These are phyloP conservation scores for Trichoderma sp. DNA, from an alignment of 2,329 filamentous ascomycete genomes.

Conservation along the genomic window DNA sequence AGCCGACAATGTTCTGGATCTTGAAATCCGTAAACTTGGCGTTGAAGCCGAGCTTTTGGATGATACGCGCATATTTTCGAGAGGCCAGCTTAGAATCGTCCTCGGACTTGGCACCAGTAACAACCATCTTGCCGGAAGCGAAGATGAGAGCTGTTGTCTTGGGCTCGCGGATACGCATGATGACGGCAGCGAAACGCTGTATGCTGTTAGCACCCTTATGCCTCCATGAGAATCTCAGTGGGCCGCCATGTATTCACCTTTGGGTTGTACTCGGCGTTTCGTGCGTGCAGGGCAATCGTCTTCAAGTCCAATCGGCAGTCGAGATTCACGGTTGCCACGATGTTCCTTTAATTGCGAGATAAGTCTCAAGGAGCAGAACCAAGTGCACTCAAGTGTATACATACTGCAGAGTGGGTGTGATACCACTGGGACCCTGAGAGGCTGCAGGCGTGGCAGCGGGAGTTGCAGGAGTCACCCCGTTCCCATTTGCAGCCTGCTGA, in stretches of 20 bases:
- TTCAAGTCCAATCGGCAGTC: slow-evolving; percentile 97
- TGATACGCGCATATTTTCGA: slow-evolving; percentile 97
- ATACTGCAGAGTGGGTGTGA: slow-evolving; percentile 95
- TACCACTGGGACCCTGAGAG: slow-evolving; percentile 77
- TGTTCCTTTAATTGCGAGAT: slow-evolving; percentile 72
- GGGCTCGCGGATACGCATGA: slow-evolving; percentile 98
- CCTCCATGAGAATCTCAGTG: neutral
- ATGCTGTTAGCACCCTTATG: slow-evolving; percentile 22
- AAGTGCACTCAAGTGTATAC: slow-evolving; percentile 53
- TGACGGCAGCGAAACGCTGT: slow-evolving; percentile 96
- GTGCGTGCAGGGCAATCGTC: slow-evolving; percentile 96
- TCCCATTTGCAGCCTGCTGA: slow-evolving; percentile 61
- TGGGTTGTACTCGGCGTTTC: slow-evolving; percentile 98
- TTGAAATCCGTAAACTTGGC: slow-evolving; percentile 99
- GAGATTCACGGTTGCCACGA: slow-evolving; percentile 97
- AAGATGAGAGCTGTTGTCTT: slow-evolving; percentile 99
- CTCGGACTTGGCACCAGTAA: slow-evolving; percentile 95
- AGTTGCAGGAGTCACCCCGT: slow-evolving; percentile 82
- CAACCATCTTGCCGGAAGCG: slow-evolving; percentile 98
- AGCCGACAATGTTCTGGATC: slow-evolving; percentile 99
- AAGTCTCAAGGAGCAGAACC: slow-evolving; percentile 47
- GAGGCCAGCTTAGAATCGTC: slow-evolving; percentile 96
- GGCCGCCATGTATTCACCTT: slow-evolving; percentile 61
- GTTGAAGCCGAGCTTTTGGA: slow-evolving; percentile 99
- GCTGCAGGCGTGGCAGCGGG: slow-evolving; percentile 89